Percentiles rank a stretch among this genome's conserved stretches.
Conservation (phyloP, 257 asterid species). For the Solanum chiquidenum region DNA sequence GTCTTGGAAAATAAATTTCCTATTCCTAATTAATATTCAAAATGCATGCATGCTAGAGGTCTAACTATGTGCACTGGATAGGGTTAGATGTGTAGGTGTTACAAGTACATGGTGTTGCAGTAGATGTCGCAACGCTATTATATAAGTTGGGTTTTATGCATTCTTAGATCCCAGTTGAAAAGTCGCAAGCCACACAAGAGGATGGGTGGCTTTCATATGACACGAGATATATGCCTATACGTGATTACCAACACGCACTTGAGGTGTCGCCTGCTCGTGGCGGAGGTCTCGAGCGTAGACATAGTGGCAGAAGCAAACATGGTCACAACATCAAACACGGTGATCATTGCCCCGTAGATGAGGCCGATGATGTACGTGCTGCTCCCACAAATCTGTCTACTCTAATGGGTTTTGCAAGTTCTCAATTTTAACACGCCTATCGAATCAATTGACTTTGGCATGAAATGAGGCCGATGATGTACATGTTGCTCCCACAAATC, state of each 20-base stretch:
- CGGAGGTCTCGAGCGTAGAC: neutral
- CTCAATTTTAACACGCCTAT: neutral
- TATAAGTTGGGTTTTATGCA: neutral
- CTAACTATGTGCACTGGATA: neutral
- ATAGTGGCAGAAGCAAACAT: neutral
- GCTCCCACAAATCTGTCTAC: neutral
- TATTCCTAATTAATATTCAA: neutral
- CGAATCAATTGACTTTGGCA: neutral
- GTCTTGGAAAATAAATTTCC: neutral
- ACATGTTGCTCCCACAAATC: neutral
- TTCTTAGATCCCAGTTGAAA: neutral
- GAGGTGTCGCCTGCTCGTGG: neutral
- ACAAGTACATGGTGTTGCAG: neutral
- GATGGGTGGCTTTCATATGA: neutral
- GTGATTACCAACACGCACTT: neutral
- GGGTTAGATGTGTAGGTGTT: neutral
- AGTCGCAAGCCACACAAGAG: neutral
- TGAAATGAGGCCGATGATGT: neutral
- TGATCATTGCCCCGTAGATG: too few relatives aligned
- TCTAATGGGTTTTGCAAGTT: neutral
- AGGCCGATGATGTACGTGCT: neutral
- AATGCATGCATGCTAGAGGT: neutral
- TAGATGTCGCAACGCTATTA: neutral
- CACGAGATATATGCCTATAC: neutral
- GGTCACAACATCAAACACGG: neutral